Base-by-base conservation (phyloP, 345 rosid species). In the Rhodamnia rubescens region DNA sequence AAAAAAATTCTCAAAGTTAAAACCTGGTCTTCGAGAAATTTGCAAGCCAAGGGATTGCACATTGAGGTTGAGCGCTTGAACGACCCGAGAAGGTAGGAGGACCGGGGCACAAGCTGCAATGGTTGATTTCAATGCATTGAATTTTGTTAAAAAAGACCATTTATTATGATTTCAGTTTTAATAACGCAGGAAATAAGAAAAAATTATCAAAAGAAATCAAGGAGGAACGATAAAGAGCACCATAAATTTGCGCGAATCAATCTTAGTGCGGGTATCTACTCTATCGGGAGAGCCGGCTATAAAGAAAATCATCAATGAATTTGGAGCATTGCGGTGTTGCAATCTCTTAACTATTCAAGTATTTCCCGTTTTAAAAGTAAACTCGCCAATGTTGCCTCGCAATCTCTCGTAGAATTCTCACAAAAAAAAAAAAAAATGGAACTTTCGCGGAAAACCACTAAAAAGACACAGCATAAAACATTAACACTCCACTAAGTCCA, bases 1-100 rank as follows among this genome's bases (percentile, higher is more conserved):
- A 11, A 87, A 2, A 55, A 29, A 24, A 0, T 5, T 44, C 56
- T 40, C 24, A 21, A 10, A 58, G 32, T 51, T 32, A 44, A 22
- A 52, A 86, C 92, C 94, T 88, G 59, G 75, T 27, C 86, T 92
- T 13, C 91, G 92, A 36, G 94, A 89, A 47, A 90, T 86, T 40
- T 91, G 95, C 69, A 90, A 57, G 42, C 91, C 91, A 8, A 90
- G 78, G 83, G 86, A 86, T 83, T 85, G 90, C 47, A 91, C 90
- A 29, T 88, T 92, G 82, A 92, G 92, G 82, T 93, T 92, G 16
- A 93, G 95, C 4, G 93, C 93, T 84, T 89, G 93, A 86, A 92
- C 93, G 20, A 93, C 95, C 36, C 93, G 90, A 0, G 91, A 56
- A 50, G 95, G 95, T 3, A 93, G 92, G 52, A 92, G 93, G 84